Base-by-base conservation (phyloP, 768 basidiomycete genomes). In the Flagelloscypha sp. region DNA sequence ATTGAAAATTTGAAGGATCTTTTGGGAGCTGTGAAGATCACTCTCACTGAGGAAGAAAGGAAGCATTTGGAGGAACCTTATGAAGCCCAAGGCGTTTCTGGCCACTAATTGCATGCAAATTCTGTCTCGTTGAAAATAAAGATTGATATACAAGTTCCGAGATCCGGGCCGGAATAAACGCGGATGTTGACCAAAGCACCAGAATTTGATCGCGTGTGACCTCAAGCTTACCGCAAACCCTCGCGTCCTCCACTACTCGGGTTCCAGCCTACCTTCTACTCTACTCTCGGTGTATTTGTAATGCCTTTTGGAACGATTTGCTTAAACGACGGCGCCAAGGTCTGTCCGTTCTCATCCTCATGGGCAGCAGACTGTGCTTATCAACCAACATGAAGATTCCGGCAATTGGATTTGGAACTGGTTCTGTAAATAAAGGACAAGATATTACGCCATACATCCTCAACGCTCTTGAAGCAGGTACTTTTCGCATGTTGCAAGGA, bases 331-430 rank as follows among this genome's bases (percentile, higher is more conserved):
- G 65, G 68, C 18, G 52, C 60, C 46, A 49, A 61, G 50, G 64
- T 59, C 23, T 6, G 47, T 40, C 31, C 24, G 19, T 28, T 25
- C 11, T n/a, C n/a, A n/a, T n/a, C n/a, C n/a, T n/a, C n/a, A n/a
- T n/a, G n/a, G n/a, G n/a, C n/a, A n/a, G n/a, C n/a, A n/a, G n/a
- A n/a, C n/a, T n/a, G n/a, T n/a, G n/a, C n/a, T n/a, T n/a, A n/a
- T n/a, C n/a, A n/a, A n/a, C 15, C 38, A 60, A 5, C 49, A n/a
- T n/a, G n/a, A n/a, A 79, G 75, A 70, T 82, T 29, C 79, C 79
- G 9, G 53, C 57, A 12, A 72, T 83, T 37, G 79, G 76, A 0
- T 80, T 69, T 52, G 79, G 79, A 2, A 72, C 77, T 0, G 77
- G 78, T 2, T 33, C 16, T 10, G 27, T 33, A 18, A 33, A 41